A percentile compares a stretch with the other conserved stretches of the same genome.
Conservation (phyloP, 257 asterid species). For the Plantago ovata region DNA sequence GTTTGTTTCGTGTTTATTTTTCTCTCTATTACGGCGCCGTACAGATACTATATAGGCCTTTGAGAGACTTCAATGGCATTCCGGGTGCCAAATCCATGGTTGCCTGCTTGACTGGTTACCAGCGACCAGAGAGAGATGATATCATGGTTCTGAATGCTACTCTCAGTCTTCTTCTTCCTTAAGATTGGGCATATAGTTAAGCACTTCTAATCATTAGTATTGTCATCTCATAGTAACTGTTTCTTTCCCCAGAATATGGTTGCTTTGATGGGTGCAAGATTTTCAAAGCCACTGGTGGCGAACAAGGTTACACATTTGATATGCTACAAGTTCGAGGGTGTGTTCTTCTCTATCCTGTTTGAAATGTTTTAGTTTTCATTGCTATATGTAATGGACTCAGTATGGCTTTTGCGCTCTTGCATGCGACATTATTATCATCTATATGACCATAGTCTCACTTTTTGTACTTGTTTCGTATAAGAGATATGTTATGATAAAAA, state of each 20-base stretch:
- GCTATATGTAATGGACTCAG: too few relatives aligned
- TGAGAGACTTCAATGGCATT: slow-evolving; percentile 70
- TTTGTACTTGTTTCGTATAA: too few relatives aligned
- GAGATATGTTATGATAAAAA: too few relatives aligned
- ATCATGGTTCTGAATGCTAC: slow-evolving; percentile 58
- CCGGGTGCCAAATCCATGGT: slow-evolving; percentile 68
- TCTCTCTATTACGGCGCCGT: slow-evolving; percentile 3
- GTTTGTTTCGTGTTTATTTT: not conserved
- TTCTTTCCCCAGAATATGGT: slow-evolving; percentile 68
- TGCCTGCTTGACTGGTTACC: slow-evolving; percentile 90
- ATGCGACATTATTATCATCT: too few relatives aligned
- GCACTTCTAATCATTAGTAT: not conserved
- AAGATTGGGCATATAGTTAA: not conserved
- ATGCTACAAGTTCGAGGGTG: slow-evolving; percentile 96
- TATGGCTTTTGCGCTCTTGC: too few relatives aligned
- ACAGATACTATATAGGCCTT: slow-evolving; percentile 77
- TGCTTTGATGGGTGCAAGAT: slow-evolving; percentile 83
- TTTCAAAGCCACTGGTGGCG: slow-evolving; percentile 79
- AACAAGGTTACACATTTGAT: slow-evolving; percentile 83
- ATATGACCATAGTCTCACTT: too few relatives aligned
- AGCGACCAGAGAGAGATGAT: slow-evolving; percentile 65
- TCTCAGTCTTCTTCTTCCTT: slow-evolving; percentile 17
- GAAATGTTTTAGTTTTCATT: slow-evolving; percentile 5
- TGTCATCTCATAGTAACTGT: slow-evolving; percentile 21
- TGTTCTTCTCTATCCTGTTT: slow-evolving; percentile 17